These are phyloP conservation scores for Diplodia corticola DNA, from an alignment of 2,329 filamentous ascomycete species.

Conservation along the genomic window DNA sequence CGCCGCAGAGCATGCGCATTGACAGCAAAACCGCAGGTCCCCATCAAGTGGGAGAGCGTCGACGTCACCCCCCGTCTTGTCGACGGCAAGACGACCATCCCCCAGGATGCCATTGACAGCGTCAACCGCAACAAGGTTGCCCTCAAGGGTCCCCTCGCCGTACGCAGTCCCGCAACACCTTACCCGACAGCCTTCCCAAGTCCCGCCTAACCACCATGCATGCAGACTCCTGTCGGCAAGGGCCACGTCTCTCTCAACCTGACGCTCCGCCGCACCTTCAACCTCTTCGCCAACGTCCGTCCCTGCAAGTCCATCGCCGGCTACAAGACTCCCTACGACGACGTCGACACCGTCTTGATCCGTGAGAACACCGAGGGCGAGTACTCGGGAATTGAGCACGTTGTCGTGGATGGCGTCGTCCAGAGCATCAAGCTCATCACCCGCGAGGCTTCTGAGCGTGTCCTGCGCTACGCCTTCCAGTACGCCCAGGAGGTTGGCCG, in stretches of 20 bases:
- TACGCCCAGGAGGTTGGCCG: slow-evolving; percentile 90
- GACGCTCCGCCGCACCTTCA: slow-evolving; percentile 97
- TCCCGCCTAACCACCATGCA: slow-evolving; percentile 31
- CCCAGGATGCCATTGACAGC: slow-evolving; percentile 87
- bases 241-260: slow-evolving; percentile 99
- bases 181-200: slow-evolving; percentile 1
- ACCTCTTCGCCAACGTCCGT: slow-evolving; percentile 98
- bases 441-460: slow-evolving; percentile 87
- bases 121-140: slow-evolving; percentile 96
- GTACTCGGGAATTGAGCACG: slow-evolving; percentile 98
- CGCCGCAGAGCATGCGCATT: slow-evolving; percentile 16
- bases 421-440: slow-evolving; percentile 99
- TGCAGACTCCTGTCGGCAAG: slow-evolving; percentile 90
- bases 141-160: slow-evolving; percentile 94
- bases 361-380: slow-evolving; percentile 99
- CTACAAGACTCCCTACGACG: slow-evolving; percentile 98
- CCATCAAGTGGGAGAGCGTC: slow-evolving; percentile 94
- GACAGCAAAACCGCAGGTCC: slow-evolving; percentile 57
- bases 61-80: slow-evolving; percentile 93
- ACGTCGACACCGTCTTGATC: slow-evolving; percentile 95
- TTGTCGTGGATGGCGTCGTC: slow-evolving; percentile 95
- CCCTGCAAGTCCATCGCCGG: slow-evolving; percentile 96
- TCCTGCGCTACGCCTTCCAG: slow-evolving; percentile 97
- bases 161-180: slow-evolving; percentile 50
- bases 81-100: slow-evolving; percentile 94